Conservation (phyloP, 768 basidiomycete species). For the Leccinum aurantiacum region DNA sequence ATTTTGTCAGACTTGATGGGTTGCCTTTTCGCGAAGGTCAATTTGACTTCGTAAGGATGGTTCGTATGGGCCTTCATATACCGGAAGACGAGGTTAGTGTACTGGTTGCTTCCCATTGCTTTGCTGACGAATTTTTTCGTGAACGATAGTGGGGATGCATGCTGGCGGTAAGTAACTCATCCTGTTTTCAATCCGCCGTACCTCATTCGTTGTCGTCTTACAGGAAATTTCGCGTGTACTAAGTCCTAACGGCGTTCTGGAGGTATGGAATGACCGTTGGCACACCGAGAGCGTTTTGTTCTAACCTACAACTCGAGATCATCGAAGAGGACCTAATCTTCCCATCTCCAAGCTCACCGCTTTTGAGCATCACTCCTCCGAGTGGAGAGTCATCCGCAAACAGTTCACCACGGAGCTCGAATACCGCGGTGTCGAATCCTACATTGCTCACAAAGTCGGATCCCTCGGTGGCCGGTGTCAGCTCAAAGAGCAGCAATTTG, state of each 20-base stretch:
- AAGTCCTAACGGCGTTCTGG: constrained; percentile 58
- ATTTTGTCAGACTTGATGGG: constrained; percentile 53
- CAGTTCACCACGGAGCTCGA: constrained; percentile 29
- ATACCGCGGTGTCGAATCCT: constrained; percentile 24
- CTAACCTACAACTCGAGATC: constrained; percentile 42
- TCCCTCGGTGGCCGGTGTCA: constrained; percentile 14
- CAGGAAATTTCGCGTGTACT: constrained; percentile 71
- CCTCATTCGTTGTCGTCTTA: constrained; percentile 12
- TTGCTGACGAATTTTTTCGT: constrained; percentile 20
- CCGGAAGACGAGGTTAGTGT: constrained; percentile 67
- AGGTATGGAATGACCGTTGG: constrained; percentile 43
- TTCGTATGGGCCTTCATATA: constrained; percentile 62
- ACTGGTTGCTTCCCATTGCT: background rate
- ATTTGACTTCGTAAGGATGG: constrained; percentile 69
- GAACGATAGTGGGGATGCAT: constrained; percentile 58
- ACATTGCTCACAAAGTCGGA: constrained; percentile 26
- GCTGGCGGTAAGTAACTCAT: constrained; percentile 48
- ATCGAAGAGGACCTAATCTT: constrained; percentile 76
- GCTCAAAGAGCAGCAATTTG: constrained; percentile 16
- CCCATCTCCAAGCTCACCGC: constrained; percentile 41
- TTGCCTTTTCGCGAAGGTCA: constrained; percentile 56
- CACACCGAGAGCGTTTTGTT: background rate
- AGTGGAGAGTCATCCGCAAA: constrained; percentile 20
- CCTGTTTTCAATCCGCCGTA: constrained; percentile 14
- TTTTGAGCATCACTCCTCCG: constrained; percentile 2